These are phyloP conservation scores for Trichoderma asperellum DNA, from an alignment of 2,329 filamentous ascomycete species.

Conservation along the genomic window DNA sequence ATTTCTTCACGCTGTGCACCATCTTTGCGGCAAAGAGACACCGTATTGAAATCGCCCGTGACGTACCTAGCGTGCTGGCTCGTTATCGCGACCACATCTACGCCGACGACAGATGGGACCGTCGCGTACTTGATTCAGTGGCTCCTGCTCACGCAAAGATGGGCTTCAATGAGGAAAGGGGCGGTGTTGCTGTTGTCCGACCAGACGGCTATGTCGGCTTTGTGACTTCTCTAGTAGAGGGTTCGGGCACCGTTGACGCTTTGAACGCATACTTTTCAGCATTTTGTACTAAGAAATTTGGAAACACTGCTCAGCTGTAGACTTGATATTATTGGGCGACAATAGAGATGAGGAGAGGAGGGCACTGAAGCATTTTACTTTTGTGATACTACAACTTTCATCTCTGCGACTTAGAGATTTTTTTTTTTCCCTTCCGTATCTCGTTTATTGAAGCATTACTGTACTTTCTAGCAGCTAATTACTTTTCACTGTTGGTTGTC, in stretches of 20 bases:
- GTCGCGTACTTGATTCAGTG: conserved; percentile 67
- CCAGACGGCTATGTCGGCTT: conserved; percentile 87
- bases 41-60: conserved; percentile 71
- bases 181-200: conserved; percentile 80
- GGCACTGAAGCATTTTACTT: background rate
- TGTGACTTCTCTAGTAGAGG: conserved; percentile 73
- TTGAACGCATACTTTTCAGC: conserved; percentile 80
- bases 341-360: background rate
- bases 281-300: conserved; percentile 67
- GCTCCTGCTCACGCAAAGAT: conserved; percentile 86
- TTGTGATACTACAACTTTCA: background rate
- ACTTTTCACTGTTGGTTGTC: background rate
- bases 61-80: conserved; percentile 71
- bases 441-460: background rate
- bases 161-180: conserved; percentile 72
- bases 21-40: conserved; percentile 71
- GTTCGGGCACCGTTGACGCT: conserved; percentile 76
- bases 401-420: background rate
- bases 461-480: background rate
- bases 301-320: conserved; percentile 39
- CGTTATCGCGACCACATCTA: conserved; percentile 84
- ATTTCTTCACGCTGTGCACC: conserved; percentile 78
- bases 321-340: background rate
- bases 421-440: background rate
- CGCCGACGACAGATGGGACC: conserved; percentile 80